Conservation (phyloP, 176 grass and related monocot species). For the Leersia perrieri region DNA sequence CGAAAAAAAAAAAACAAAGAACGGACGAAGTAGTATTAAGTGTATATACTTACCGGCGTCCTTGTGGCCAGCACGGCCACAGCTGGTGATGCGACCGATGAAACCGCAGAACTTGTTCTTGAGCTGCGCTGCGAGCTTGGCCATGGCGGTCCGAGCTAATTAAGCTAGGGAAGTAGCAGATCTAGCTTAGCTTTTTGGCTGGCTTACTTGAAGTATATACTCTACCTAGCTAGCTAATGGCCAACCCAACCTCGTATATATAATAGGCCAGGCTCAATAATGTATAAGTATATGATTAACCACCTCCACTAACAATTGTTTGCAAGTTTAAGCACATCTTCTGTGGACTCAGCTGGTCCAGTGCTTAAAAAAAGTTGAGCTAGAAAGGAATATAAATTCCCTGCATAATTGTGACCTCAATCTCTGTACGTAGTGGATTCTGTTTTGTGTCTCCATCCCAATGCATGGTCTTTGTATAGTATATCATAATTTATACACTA, state of each 20-base stretch:
- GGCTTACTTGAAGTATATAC: not conserved
- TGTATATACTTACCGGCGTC: conserved; percentile 3
- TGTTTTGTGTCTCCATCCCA: not conserved
- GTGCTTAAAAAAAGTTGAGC: not conserved
- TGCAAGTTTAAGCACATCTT: not conserved
- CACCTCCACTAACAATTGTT: not conserved
- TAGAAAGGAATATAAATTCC: not conserved
- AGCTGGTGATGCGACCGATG: conserved; percentile 38
- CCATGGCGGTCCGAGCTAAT: conserved; percentile 34
- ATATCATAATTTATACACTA: not conserved
- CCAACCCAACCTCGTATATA: not conserved
- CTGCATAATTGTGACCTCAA: not conserved
- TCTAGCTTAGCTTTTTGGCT: not conserved
- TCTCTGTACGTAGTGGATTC: no score
- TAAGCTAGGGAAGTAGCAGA: not conserved
- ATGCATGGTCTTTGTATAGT: not conserved
- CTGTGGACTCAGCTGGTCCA: not conserved
- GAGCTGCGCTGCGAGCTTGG: conserved; percentile 44
- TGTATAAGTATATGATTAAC: not conserved
- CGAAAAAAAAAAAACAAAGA: no score
- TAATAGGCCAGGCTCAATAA: not conserved
- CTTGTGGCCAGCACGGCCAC: conserved; percentile 27
- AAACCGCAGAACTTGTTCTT: conserved; percentile 44
- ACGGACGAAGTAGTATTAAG: no score
- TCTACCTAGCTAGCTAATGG: not conserved